Conservation (phyloP, 805 yeast genomes). For the Yarrowia sp. region DNA sequence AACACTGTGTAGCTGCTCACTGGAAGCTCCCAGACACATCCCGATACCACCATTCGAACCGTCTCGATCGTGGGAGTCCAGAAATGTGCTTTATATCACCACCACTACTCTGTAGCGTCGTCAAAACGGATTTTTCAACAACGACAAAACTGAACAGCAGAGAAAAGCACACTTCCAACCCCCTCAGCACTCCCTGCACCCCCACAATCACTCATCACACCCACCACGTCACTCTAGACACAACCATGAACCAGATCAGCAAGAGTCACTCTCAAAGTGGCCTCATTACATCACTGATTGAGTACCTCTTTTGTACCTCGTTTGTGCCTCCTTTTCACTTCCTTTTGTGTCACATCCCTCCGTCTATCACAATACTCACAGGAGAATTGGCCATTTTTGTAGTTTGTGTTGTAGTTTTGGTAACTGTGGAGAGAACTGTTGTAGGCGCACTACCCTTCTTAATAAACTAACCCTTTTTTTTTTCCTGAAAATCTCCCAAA, state of each 20-base stretch:
- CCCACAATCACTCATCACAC: too few relatives aligned
- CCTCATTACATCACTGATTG: too few relatives aligned
- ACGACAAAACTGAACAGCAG: not conserved
- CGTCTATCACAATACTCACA: slow-evolving; percentile 1
- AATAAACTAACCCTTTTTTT: slow-evolving; percentile 7
- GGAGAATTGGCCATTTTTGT: slow-evolving; percentile 23
- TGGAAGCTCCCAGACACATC: not conserved
- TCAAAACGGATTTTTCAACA: not conserved
- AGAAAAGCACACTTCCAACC: too few relatives aligned
- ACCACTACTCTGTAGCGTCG: not conserved
- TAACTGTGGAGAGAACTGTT: not conserved
- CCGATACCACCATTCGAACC: not conserved
- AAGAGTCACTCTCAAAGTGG: too few relatives aligned
- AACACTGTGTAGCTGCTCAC: not conserved
- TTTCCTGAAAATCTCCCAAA: slow-evolving; percentile 10
- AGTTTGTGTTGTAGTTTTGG: not conserved
- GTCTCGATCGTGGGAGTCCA: not conserved
- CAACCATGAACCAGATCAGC: too few relatives aligned
- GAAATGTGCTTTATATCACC: not conserved
- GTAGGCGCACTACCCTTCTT: not conserved
- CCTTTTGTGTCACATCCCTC: not conserved
- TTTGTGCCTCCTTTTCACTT: not conserved
- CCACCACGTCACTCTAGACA: too few relatives aligned
- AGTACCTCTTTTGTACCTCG: too few relatives aligned
- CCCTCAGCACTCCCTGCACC: too few relatives aligned